Evolutionary conservation across 768 basidiomycete genomes (phyloP), one percentile per base, ranked within the genome.

Genomic region (Lentinula raphanica): DNA sequence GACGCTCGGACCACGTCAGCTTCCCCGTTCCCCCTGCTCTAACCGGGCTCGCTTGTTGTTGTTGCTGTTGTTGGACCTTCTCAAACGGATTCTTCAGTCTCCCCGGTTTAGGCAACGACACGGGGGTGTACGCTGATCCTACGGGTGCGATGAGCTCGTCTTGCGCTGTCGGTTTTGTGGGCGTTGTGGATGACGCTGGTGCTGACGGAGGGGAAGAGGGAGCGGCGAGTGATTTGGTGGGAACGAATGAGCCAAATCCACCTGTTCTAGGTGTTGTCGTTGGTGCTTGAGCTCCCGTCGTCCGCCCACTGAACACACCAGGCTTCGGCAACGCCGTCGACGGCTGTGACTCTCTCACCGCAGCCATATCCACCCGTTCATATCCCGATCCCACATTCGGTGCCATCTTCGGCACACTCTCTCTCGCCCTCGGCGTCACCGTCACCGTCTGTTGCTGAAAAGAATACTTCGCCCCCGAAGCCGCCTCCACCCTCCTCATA

Each of bases 1-100:
- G 95, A 21, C 95, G 80, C 69, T 98, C 90, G 58, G 83, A 89
- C 96, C 96, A 98, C 0, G 95, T 96, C 60, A 96, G 70, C 70
- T 93, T 95, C 76, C 91, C 91, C 1, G 76, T 58, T 0, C 79
- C 82, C 21, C 35, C 36, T 55, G 23, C 54, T 25, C 27, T 66
- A 11, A 63, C 61, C n/a, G 27, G 68, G 60, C 58, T 58, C 62
- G 7, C 65, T 61, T 3, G 65, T 64, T 0, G 72, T 59, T n/a
- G 72, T n/a, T 17, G 70, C 25, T 74, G 61, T 58, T 83, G 78
- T 65, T 81, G 80, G 51, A 81, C 78, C 3, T 81, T 78, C 8
- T 84, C 84, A 63, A 93, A 93, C 1, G 89, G 90, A 67, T 94
- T 96, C 63, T 76, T 88, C 53, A 98, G 79, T 71, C 87, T 98